Evolutionary conservation across 768 basidiomycete species (phyloP).

Genomic region (Hortiboletus campestris): DNA sequence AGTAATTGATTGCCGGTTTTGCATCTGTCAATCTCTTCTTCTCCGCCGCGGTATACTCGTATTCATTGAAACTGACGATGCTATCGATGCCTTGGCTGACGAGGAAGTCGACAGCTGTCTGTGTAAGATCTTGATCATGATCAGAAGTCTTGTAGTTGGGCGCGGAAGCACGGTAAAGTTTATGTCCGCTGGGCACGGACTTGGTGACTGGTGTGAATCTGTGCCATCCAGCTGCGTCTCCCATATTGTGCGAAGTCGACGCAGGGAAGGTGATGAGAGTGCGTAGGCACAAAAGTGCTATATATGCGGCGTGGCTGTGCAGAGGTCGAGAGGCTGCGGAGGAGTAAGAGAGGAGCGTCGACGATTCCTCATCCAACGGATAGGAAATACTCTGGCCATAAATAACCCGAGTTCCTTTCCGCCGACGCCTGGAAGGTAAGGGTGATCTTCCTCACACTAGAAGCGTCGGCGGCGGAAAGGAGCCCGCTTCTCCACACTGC

Average conservation of each 20-base stretch:
- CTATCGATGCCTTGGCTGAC: constrained; percentile 14
- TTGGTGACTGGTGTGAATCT: constrained; percentile 14
- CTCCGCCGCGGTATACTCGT: constrained; percentile 9
- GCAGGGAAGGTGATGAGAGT: neutral
- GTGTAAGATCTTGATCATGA: constrained; percentile 14
- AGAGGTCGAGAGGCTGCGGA: too few species aligned
- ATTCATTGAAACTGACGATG: constrained; percentile 22
- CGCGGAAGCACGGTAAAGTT: constrained; percentile 23
- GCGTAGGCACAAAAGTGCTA: neutral
- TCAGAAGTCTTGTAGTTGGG: constrained; percentile 14
- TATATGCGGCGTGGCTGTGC: too few species aligned
- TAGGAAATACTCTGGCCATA: neutral
- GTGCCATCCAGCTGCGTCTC: constrained; percentile 15
- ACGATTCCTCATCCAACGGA: too few species aligned
- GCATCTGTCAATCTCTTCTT: constrained; percentile 3
- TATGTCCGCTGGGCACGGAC: constrained; percentile 9
- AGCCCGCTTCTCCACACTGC: neutral
- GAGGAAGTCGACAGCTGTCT: constrained; percentile 15
- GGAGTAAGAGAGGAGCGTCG: too few species aligned
- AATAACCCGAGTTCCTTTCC: too few species aligned
- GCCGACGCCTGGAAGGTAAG: too few species aligned
- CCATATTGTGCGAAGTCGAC: neutral
- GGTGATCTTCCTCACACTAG: neutral
- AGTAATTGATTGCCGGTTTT: constrained; percentile 10
- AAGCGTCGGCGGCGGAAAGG: neutral